Base-by-base conservation (phyloP, 2,329 filamentous ascomycete genomes). In the Grosmannia clavigera region DNA sequence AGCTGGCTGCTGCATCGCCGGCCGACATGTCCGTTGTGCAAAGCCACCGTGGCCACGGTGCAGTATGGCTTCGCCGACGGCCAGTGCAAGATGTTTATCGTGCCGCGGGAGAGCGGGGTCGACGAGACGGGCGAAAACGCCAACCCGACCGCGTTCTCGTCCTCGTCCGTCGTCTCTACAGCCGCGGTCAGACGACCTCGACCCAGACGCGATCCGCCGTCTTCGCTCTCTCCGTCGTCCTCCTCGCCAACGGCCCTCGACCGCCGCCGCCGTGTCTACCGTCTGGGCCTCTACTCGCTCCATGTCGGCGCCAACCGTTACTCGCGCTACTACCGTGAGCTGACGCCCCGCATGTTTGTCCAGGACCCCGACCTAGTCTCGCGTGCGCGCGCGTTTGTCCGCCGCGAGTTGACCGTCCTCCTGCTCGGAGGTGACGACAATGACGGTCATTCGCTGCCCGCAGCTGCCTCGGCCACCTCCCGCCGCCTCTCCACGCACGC, bases 251-350 rank as follows among this genome's bases (percentile, higher is more conserved):
- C 70, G 59, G 64, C 70, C 63, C 64, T 91, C 56, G 70, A 78
- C 14, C 79, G 80, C 16, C 86, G 92, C 9, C 82, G 86, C 61
- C 73, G 84, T 27, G 78, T 97, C 64, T 96, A 97, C 70, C 78
- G 80, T 25, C 73, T 86, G 62, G 77, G 83, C 46, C 80, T 88
- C 3, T 94, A 85, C 72, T 92, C 89, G 2, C 79, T 90, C 1
- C 89, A 95, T 66, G 83, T 96, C 5, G 92, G 92, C 53, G 84
- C 86, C 2, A 96, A 94, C 68, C 81, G 83, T 0, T 72, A 85
- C n/a, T 94, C 90, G 0, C 80, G 82, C 31, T 94, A 92, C 71
- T 94, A 94, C 71, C 65, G 62, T 56, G 87, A 91, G 62, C 75
- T 95, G 35, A 87, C 85, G 0, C 87, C 90, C 0, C 71, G 78